Percentiles rank a stretch among this genome's conserved stretches.
Conservation (phyloP, 257 asterid species). For the Plantago major region DNA sequence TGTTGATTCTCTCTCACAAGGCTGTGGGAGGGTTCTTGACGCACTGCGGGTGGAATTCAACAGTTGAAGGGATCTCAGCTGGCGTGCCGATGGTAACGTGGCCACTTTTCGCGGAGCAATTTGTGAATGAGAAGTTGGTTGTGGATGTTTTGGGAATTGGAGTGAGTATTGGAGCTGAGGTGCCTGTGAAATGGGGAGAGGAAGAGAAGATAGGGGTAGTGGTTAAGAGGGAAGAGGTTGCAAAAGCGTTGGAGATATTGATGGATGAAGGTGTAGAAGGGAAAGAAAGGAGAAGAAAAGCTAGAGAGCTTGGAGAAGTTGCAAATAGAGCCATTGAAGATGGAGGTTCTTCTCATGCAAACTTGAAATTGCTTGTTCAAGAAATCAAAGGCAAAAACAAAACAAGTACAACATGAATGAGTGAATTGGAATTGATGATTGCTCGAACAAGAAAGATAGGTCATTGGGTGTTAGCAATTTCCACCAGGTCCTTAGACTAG, state of each 20-base stretch:
- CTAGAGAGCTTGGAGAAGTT: slow-evolving; percentile 12
- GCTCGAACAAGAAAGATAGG: too few relatives aligned
- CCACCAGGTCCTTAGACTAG: too few relatives aligned
- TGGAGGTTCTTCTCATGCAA: slow-evolving; percentile 21
- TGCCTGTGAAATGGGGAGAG: slow-evolving; percentile 12
- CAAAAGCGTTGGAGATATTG: slow-evolving; percentile 15
- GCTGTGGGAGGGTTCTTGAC: slow-evolving; percentile 20
- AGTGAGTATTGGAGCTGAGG: slow-evolving; percentile 23
- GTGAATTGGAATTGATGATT: too few relatives aligned
- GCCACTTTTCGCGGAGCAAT: slow-evolving; percentile 28
- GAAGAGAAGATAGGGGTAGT: slow-evolving; percentile 17
- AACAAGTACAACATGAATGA: too few relatives aligned
- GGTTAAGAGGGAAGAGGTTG: slow-evolving; percentile 20
- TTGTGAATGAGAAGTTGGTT: slow-evolving; percentile 25
- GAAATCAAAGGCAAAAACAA: neutral
- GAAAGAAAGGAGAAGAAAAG: slow-evolving; percentile 18
- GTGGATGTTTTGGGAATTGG: slow-evolving; percentile 23
- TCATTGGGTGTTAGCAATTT: too few relatives aligned
- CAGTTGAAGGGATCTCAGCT: slow-evolving; percentile 21
- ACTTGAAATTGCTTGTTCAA: slow-evolving; percentile 11
- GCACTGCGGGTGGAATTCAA: slow-evolving; percentile 26
- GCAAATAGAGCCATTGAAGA: slow-evolving; percentile 23
- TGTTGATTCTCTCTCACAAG: slow-evolving; percentile 10
- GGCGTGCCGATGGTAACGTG: slow-evolving; percentile 33
- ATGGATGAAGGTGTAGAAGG: slow-evolving; percentile 26